A percentile compares a stretch with the other conserved stretches of the same genome.
These are phyloP conservation scores for Arthrobotrys megalospora DNA, from an alignment of 2,329 filamentous ascomycete genomes.

Conservation along the genomic window DNA sequence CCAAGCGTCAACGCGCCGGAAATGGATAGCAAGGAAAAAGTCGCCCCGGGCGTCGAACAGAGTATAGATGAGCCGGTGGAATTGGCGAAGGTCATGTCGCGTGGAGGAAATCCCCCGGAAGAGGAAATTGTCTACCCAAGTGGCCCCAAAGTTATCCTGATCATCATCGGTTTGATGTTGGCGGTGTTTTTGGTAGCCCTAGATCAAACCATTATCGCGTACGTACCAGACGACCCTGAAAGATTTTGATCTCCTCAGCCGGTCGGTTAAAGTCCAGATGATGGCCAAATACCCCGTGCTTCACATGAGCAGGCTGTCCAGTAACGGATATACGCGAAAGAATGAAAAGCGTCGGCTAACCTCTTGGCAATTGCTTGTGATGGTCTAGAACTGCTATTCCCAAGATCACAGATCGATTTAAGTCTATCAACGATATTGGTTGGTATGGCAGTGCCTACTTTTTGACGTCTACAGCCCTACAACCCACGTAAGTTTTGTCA, in stretches of 20 bases:
- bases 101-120: constrained; percentile 47
- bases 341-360: constrained; percentile 54
- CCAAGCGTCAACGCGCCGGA: constrained; percentile 49
- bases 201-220: constrained; percentile 59
- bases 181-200: constrained; percentile 55
- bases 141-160: constrained; percentile 39
- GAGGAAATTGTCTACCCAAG: constrained; percentile 48
- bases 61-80: constrained; percentile 13
- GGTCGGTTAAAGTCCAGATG: neutral
- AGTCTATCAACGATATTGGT: constrained; percentile 65
- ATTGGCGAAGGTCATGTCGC: constrained; percentile 48
- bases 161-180: constrained; percentile 52
- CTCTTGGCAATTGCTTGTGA: constrained; percentile 34
- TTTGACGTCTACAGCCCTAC: constrained; percentile 60
- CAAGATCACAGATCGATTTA: constrained; percentile 68
- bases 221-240: constrained; percentile 9
- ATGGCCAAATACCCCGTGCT: neutral
- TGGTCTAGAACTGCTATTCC: constrained; percentile 66
- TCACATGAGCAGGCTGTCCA: constrained; percentile 2
- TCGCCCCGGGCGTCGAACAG: constrained; percentile 16
- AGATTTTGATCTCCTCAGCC: neutral
- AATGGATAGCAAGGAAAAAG: constrained; percentile 36
- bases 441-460: constrained; percentile 65
- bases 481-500: constrained; percentile 64
- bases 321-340: constrained; percentile 39